Base-by-base conservation (phyloP, 345 rosid genomes). In the Tarenaya hassleriana region DNA sequence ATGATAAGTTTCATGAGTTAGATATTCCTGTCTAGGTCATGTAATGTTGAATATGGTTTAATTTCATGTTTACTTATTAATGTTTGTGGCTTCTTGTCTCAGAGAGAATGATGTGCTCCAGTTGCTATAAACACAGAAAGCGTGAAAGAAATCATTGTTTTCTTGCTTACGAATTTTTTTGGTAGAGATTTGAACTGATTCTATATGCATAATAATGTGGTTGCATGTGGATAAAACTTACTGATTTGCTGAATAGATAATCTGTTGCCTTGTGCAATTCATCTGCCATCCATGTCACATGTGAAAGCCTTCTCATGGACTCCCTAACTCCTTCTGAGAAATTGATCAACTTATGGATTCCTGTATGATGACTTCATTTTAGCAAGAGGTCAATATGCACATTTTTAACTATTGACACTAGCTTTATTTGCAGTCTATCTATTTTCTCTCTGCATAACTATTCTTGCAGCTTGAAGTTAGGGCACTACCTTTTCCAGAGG, bases 221-320 rank as follows among this genome's bases (percentile, higher is more conserved):
- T 6, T 14, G 12, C 9, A 34, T 42, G 35, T 60, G 27, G 14
- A 69, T 41, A 48, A 19, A 48, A 76, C 94, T 75, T 49, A 86
- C 96, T 52, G 94, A 77, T 74, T 68, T 75, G 65, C 75, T 77
- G 14, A 88, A 83, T 41, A 86, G 73, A 63, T 80, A 86, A 58
- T 86, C 85, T 4, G 85, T 88, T 55, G 84, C 96, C 74, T 73
- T 74, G 64, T 86, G 96, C 47, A 90, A 57, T 60, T 90, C 97
- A 63, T 90, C 96, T 24, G 97, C 97, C 88, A 86, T 84, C 97
- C 97, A 86, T 8, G 83, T 78, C 56, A 86, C 82, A 62, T 73
- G 56, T 12, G 97, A 86, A 70, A 90, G 81, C 17, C 97, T 82
- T 64, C 94, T 74, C 38, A 90, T 63, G 17, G 96, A 90, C 54